Conservation (phyloP, 129 eudicot species). For the carrot (Daucus carota) region DNA sequence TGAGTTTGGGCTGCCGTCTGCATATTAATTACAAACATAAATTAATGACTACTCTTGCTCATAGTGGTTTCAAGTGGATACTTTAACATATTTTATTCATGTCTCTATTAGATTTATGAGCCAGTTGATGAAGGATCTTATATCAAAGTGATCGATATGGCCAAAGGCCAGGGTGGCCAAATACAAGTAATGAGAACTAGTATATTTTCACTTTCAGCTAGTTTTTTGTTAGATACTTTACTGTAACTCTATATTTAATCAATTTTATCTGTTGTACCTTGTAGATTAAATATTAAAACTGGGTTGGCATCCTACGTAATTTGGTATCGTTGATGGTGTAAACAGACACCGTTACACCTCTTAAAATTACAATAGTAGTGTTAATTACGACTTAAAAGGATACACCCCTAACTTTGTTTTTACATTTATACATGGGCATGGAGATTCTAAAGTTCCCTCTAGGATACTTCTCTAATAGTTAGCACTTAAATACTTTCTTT, state of each 20-base stretch:
- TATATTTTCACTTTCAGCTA: background rate
- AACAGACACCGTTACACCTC: background rate
- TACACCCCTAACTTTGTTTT: background rate
- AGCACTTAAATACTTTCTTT: too few relatives aligned
- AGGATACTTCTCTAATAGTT: too few relatives aligned
- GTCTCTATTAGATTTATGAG: constrained; percentile 62
- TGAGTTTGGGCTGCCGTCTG: too few relatives aligned
- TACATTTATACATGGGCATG: too few relatives aligned
- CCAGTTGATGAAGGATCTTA: constrained; percentile 98
- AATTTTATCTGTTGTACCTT: background rate
- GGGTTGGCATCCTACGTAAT: background rate
- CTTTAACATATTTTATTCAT: background rate
- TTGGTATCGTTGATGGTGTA: background rate
- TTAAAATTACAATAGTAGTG: too few relatives aligned
- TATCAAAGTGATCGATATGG: constrained; percentile 96
- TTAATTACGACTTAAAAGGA: too few relatives aligned
- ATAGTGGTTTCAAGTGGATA: constrained; percentile 6
- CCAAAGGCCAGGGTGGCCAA: constrained; percentile 94
- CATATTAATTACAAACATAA: constrained; percentile 14
- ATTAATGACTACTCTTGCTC: constrained; percentile 1
- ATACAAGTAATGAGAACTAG: constrained; percentile 54
- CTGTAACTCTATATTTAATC: background rate
- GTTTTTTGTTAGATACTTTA: background rate
- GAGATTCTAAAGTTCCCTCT: too few relatives aligned
- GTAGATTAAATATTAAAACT: background rate